phyloP scores from a whole-genome alignment of 257 asterid genomes.

The Lavandula angustifolia region DNA sequence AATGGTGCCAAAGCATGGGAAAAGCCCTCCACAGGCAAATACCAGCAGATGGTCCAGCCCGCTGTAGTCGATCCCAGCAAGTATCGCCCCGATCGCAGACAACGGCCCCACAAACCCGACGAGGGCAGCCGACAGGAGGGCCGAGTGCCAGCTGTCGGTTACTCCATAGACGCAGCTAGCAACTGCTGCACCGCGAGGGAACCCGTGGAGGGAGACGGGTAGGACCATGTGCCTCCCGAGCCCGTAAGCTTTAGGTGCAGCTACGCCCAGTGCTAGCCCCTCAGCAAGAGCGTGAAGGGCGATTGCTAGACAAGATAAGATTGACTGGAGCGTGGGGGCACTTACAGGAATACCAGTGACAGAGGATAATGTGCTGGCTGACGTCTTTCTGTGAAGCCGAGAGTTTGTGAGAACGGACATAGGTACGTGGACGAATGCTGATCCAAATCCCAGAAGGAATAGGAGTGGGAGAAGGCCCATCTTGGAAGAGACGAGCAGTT shows the following conservation, averaged over 20 bases:
- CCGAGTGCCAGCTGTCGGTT: conserved; percentile 86
- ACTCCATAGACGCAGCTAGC: conserved; percentile 94
- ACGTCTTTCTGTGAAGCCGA: conserved; percentile 59
- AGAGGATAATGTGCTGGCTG: conserved; percentile 56
- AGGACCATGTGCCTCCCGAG: conserved; percentile 95
- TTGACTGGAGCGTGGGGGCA: conserved; percentile 75
- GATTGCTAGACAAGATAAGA: conserved; percentile 69
- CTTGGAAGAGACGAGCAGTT: conserved; percentile 67
- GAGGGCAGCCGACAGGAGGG: conserved; percentile 76
- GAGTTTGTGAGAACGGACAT: conserved; percentile 53
- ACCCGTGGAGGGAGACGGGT: conserved; percentile 91
- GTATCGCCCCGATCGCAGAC: conserved; percentile 87
- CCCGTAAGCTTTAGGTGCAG: conserved; percentile 97
- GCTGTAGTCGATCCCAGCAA: conserved; percentile 83
- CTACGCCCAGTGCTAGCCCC: conserved; percentile 97
- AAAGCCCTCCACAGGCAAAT: conserved; percentile 84
- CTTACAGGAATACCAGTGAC: conserved; percentile 54
- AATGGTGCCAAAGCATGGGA: conserved; percentile 83
- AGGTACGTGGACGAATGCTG: conserved; percentile 48
- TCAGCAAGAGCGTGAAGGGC: conserved; percentile 89
- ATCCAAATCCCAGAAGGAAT: conserved; percentile 60
- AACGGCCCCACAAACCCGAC: conserved; percentile 81
- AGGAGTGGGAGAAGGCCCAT: conserved; percentile 63
- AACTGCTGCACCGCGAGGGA: conserved; percentile 96
- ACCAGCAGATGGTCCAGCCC: conserved; percentile 90